A percentile compares a stretch with the other conserved stretches of the same genome.
Evolutionary conservation across 495 filamentous ascomycete genomes (phyloP).

Genomic region (Xylaria bambusicola): DNA sequence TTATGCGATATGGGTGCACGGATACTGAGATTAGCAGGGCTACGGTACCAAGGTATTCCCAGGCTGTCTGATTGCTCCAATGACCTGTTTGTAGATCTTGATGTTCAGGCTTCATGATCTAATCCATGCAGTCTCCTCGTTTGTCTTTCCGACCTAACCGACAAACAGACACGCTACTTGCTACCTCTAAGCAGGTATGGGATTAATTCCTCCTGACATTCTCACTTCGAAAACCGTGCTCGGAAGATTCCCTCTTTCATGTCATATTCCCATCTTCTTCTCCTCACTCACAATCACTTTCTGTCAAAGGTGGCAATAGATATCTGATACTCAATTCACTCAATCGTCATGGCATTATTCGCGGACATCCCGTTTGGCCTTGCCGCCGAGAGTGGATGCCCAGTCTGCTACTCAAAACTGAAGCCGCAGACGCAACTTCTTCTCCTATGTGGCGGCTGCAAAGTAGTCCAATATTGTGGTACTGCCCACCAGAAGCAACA

Average conservation of each 20-base stretch:
- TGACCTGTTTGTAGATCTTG: no score
- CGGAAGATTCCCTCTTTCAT: background rate
- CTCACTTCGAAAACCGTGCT: background rate
- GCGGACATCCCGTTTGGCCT: conserved; percentile 15
- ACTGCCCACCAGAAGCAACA: conserved; percentile 46
- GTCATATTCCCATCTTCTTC: background rate
- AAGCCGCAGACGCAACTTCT: conserved; percentile 17
- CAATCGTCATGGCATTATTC: background rate
- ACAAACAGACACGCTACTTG: no score
- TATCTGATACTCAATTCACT: background rate
- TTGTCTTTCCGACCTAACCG: no score
- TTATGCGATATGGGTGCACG: no score
- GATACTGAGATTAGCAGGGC: no score
- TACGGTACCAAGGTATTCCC: no score
- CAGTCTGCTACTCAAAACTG: conserved; percentile 6
- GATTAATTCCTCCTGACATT: background rate
- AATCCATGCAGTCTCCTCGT: no score
- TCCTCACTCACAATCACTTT: conserved; percentile 6
- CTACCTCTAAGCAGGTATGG: no score
- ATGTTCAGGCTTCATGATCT: no score
- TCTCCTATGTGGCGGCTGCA: conserved; percentile 44
- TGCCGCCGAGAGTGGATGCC: conserved; percentile 1
- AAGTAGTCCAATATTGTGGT: conserved; percentile 49
- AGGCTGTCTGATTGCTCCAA: no score
- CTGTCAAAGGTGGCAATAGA: background rate